phyloP scores from a whole-genome alignment of 495 filamentous ascomycete genomes.

The Penicillium daleae region DNA sequence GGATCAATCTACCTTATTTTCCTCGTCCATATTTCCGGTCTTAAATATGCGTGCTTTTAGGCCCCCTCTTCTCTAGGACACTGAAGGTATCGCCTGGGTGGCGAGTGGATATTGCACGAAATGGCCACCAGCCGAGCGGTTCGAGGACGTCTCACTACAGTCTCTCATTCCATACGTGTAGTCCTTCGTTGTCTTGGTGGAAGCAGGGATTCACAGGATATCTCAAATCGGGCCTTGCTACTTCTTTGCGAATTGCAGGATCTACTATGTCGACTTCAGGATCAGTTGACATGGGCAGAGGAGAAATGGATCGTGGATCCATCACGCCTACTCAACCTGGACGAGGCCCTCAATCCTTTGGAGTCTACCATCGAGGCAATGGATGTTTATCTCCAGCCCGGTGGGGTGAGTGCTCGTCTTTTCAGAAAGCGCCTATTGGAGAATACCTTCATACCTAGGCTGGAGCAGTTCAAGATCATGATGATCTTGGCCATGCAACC shows the following conservation, averaged over 20 bases:
- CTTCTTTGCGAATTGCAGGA: constrained; percentile 26
- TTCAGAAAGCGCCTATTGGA: constrained; percentile 39
- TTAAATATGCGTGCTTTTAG: background rate
- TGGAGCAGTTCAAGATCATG: constrained; percentile 41
- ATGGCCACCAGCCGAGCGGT: constrained; percentile 18
- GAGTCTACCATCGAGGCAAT: constrained; percentile 30
- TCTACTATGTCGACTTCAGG: constrained; percentile 28
- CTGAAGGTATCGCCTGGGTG: background rate
- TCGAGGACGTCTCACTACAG: constrained; percentile 2
- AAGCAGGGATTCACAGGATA: constrained; percentile 1
- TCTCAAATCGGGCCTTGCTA: background rate
- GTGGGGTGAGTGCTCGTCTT: constrained; percentile 32
- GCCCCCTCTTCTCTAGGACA: background rate
- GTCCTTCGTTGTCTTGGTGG: constrained; percentile 5
- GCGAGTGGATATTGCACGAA: background rate
- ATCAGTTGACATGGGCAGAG: constrained; percentile 31
- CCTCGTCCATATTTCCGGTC: background rate
- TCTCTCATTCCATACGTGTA: background rate
- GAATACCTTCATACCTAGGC: constrained; percentile 26
- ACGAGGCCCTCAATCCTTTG: constrained; percentile 29
- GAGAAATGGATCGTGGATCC: constrained; percentile 34
- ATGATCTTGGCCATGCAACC: constrained; percentile 36
- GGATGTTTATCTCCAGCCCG: constrained; percentile 41
- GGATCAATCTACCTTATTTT: background rate
- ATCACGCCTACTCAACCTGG: constrained; percentile 22